These are phyloP conservation scores for Cardiosporidium cionae DNA, from an alignment of 169 alveolate species.

Conservation along the genomic window DNA sequence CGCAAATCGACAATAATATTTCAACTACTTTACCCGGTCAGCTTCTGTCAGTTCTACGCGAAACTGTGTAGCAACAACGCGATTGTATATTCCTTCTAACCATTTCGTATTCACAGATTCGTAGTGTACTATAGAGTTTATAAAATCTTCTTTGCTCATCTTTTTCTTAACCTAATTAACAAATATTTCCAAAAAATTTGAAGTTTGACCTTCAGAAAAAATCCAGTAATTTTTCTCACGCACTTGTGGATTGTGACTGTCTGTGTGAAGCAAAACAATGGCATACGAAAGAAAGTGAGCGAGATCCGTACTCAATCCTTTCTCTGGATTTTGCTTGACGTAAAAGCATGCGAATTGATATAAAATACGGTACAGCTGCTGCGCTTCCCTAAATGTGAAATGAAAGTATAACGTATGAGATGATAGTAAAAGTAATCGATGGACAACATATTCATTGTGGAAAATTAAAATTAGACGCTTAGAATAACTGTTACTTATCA, in stretches of 20 bases:
- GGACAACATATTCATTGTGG: too few species aligned
- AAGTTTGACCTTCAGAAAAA: too few species aligned
- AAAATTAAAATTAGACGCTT: too few species aligned
- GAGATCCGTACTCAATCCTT: slow-evolving; percentile 5
- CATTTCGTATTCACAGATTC: background rate
- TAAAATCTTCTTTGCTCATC: slow-evolving; percentile 20
- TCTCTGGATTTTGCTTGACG: slow-evolving; percentile 6
- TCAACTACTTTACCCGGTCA: slow-evolving; percentile 6
- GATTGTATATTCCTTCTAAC: slow-evolving; percentile 24
- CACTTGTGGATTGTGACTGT: slow-evolving; percentile 19
- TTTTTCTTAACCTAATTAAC: slow-evolving; percentile 7
- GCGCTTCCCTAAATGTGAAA: slow-evolving; percentile 15
- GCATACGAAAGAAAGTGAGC: slow-evolving; percentile 30
- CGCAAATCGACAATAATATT: too few species aligned
- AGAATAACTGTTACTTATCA: too few species aligned
- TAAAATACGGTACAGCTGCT: slow-evolving; percentile 22
- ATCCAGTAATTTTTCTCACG: too few species aligned
- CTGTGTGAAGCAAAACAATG: slow-evolving; percentile 22
- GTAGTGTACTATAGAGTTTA: background rate
- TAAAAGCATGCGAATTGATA: slow-evolving; percentile 14
- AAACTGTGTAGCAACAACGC: slow-evolving; percentile 21
- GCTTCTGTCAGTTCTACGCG: slow-evolving; percentile 13
- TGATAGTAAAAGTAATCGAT: too few species aligned
- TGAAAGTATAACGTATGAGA: too few species aligned
- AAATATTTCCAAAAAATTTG: too few species aligned